Conservation (phyloP, 2,329 filamentous ascomycete species). For the Colletotrichum navitas region DNA sequence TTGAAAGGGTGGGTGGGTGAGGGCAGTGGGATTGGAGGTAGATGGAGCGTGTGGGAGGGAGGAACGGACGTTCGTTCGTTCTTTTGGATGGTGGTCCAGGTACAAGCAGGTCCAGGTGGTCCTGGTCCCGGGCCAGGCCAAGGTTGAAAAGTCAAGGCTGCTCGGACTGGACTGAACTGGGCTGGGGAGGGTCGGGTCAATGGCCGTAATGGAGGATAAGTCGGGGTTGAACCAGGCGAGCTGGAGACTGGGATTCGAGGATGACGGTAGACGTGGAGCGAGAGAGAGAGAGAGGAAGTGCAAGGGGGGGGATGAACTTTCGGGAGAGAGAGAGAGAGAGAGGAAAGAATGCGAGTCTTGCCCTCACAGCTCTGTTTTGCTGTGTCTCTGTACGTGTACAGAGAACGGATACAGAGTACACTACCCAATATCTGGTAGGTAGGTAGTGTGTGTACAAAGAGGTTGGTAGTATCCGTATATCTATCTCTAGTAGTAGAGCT, state of each 20-base stretch:
- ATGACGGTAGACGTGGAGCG: slow-evolving; percentile 4
- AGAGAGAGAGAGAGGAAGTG: neutral
- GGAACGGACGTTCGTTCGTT: slow-evolving; percentile 16
- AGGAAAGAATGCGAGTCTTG: neutral
- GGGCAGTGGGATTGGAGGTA: slow-evolving; percentile 27
- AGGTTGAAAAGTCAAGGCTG: slow-evolving; percentile 1
- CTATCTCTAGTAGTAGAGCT: neutral
- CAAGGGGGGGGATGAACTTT: neutral
- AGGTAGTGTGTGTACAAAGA: neutral
- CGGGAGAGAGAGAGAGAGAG: too few species aligned
- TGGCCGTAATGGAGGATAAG: slow-evolving; percentile 14
- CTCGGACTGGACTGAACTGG: slow-evolving; percentile 14
- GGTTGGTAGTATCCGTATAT: neutral
- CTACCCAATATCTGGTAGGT: neutral
- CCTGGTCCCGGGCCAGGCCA: slow-evolving; percentile 14
- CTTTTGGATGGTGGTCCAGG: slow-evolving; percentile 17
- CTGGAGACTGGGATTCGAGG: slow-evolving; percentile 6
- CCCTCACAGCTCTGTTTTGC: neutral
- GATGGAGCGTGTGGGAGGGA: slow-evolving; percentile 8
- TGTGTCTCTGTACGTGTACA: too few species aligned
- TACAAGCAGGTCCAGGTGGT: slow-evolving; percentile 18
- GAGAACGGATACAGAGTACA: neutral
- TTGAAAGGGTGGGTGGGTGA: slow-evolving; percentile 2
- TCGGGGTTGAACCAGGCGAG: slow-evolving; percentile 7
- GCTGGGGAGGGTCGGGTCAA: neutral